These are phyloP conservation scores for Colletotrichum sublineola DNA, from an alignment of 2,329 filamentous ascomycete species.

Conservation along the genomic window DNA sequence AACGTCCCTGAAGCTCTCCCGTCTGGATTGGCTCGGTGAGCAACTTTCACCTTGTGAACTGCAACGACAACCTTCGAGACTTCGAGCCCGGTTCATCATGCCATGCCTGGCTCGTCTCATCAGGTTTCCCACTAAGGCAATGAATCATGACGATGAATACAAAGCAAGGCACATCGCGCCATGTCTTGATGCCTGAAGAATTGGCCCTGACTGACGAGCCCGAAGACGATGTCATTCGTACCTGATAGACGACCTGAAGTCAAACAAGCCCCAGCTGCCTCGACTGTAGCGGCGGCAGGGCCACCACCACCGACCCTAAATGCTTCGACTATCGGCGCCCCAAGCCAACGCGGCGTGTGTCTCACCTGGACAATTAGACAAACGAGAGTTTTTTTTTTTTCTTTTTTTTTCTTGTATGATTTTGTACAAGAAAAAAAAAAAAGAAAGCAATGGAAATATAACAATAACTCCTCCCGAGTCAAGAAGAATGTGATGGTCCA, in stretches of 20 bases:
- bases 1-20: constrained; percentile 11
- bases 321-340: constrained; percentile 22
- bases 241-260: not conserved
- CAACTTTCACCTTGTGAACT: constrained; percentile 12
- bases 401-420: constrained; percentile 13
- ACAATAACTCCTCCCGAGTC: not conserved
- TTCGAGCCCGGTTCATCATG: not conserved
- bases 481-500: constrained; percentile 7
- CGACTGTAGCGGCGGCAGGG: too few species aligned
- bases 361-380: constrained; percentile 16
- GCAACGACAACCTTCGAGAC: constrained; percentile 11
- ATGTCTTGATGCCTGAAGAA: constrained; percentile 35
- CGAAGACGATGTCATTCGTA: not conserved
- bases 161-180: constrained; percentile 17
- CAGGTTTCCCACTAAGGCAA: constrained; percentile 22
- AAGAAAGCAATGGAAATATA: constrained; percentile 11
- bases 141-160: constrained; percentile 25
- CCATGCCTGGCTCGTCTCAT: constrained; percentile 22
- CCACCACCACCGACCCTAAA: not conserved
- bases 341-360: constrained; percentile 26
- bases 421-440: constrained; percentile 19
- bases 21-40: constrained; percentile 35
- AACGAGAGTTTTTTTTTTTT: constrained; percentile 9
- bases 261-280: not conserved
- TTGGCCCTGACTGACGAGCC: not conserved